Evolutionary conservation across 208 protist species (phyloP), one percentile per base, ranked within the genome.

Genomic region (Spongospora subterranea): DNA sequence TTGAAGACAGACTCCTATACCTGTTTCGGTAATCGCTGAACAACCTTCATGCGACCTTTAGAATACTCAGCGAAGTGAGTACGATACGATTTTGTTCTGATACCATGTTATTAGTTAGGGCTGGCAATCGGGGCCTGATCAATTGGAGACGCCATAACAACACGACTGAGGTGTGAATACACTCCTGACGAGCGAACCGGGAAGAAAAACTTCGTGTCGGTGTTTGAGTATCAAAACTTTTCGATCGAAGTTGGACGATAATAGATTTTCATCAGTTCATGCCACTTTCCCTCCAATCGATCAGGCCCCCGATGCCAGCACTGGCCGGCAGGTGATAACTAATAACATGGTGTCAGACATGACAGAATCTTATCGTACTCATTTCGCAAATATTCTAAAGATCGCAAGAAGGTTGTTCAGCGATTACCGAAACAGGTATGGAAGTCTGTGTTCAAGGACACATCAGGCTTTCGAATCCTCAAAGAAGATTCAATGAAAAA

Each of bases 21-120:
- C 24, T 60, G 50, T 60, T 24, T 60, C 24, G 50, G 50, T 60
- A 60, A 60, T 6, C 50, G 50, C 24, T 60, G 50, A 60, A 60
- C 50, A 60, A 60, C 50, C 50, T 60, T 60, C 50, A 29, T 60
- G 50, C 50, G 50, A 60, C 50, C 50, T 60, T 60, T 60, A 6
- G 50, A 60, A 24, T 60, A 60, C 6, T 24, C n/a, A 24, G 50
- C 50, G 50, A 60, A 60, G 50, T 60, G 50, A 60, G 24, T 29
- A 60, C 50, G 50, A 60, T 60, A 60, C 50, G 50, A 60, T 60
- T 24, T 60, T 60, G 50, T 60, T 60, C 50, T 24, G 50, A 60
- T 60, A 60, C 50, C 50, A 60, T 60, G 50, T 29, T 60, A 24
- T 60, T 60, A 24, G 50, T 60, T 29, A 24, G 50, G 6, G 50